Conservation (phyloP, 106 monocot species). For the Dendrobium huoshanense region DNA sequence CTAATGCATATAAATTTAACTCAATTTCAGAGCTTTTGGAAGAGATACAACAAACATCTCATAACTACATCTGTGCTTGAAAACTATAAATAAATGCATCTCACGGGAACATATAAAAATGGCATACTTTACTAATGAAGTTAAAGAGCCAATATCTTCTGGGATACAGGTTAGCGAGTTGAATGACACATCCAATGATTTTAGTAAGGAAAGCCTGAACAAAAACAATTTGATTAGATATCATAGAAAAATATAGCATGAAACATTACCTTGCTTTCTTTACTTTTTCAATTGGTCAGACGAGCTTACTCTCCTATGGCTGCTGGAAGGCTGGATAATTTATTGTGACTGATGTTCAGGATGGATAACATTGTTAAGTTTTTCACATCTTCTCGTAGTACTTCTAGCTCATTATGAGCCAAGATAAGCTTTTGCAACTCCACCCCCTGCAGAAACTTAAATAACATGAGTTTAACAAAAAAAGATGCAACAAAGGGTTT, state of each 20-base stretch:
- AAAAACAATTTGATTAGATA: slow-evolving; percentile 16
- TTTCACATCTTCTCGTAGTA: slow-evolving; percentile 62
- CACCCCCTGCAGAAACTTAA: slow-evolving; percentile 53
- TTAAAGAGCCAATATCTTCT: slow-evolving; percentile 70
- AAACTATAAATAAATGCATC: not conserved
- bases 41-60: not conserved
- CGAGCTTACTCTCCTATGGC: slow-evolving; percentile 86
- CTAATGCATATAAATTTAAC: not conserved
- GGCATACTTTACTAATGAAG: slow-evolving; percentile 79
- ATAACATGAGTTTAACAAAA: too few relatives aligned
- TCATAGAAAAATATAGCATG: not conserved
- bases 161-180: slow-evolving; percentile 64
- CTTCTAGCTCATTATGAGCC: slow-evolving; percentile 90
- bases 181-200: slow-evolving; percentile 81
- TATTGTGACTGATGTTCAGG: slow-evolving; percentile 92
- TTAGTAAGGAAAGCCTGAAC: slow-evolving; percentile 71
- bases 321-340: slow-evolving; percentile 55
- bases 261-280: not conserved
- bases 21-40: not conserved
- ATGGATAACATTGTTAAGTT: slow-evolving; percentile 63
- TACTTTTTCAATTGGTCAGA: not conserved
- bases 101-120: slow-evolving; percentile 5
- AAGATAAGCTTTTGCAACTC: slow-evolving; percentile 88
- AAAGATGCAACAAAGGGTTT: not conserved
- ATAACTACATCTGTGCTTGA: not conserved